Evolutionary conservation across 2,329 filamentous ascomycete species (phyloP).

Genomic region (Trematosphaeria pertusa): DNA sequence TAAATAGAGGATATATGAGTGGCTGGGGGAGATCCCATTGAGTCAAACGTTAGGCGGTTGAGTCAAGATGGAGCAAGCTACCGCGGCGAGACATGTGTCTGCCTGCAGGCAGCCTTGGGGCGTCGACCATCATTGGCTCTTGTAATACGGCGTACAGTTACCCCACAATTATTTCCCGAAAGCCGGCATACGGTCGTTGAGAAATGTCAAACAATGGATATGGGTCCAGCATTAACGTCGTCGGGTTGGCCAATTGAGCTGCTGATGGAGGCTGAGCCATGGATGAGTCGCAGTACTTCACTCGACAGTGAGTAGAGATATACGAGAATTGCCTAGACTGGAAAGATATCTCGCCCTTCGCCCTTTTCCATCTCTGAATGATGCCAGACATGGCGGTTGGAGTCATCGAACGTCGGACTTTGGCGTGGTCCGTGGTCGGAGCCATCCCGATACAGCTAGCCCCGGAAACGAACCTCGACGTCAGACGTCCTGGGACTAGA

Average conservation of each 20-base stretch:
- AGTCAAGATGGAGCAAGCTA: constrained; percentile 20
- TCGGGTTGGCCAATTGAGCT: background rate
- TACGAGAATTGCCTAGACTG: background rate
- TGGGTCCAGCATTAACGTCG: background rate
- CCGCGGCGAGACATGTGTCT: constrained; percentile 23
- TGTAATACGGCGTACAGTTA: background rate
- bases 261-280: constrained; percentile 2
- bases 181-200: background rate
- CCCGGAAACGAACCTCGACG: background rate
- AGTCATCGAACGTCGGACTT: background rate
- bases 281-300: background rate
- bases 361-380: constrained; percentile 10
- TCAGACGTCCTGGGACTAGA: too few species aligned
- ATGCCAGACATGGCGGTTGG: background rate
- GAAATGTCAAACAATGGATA: background rate
- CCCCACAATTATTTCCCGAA: constrained; percentile 1
- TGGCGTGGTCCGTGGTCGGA: background rate
- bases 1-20: background rate
- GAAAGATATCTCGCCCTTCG: constrained; percentile 9
- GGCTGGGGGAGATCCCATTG: constrained; percentile 12
- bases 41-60: constrained; percentile 26
- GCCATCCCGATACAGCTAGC: background rate
- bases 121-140: constrained; percentile 25
- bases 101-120: constrained; percentile 38
- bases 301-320: background rate